Base-by-base conservation (phyloP, 495 filamentous ascomycete genomes). In the Lepidopterella palustris region DNA sequence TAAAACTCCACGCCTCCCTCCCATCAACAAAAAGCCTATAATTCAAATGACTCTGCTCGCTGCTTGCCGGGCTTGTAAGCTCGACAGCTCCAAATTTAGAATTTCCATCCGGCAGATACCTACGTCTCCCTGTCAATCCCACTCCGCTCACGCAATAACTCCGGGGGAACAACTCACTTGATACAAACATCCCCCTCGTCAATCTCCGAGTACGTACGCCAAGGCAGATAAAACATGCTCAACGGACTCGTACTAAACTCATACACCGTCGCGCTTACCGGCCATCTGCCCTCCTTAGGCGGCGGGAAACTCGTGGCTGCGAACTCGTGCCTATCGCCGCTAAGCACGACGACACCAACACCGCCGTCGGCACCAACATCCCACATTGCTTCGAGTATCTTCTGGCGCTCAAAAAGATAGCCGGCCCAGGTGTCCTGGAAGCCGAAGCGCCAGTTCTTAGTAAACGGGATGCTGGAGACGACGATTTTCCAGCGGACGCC, bases 401-500 rank as follows among this genome's bases (percentile, higher is more conserved):
- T 80, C 27, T 78, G 80, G 15, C 93, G 84, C 73, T 98, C 93
- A 45, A 78, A 64, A 11, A 96, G 77, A 72, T 91, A 96, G 0
- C 90, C 91, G 32, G 86, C 90, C 93, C 93, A 98, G 2, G 93
- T 97, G 68, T 98, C 93, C 42, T 81, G 76, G 3, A 78, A 82
- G 56, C 89, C 88, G 63, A 93, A 79, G 26, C 79, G 84, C 93
- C 93, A 98, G 73, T 98, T 98, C 72, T 95, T 92, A 13, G 93
- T 97, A 73, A 98, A 96, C 0, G 93, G 93, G 28, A 97, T 84
- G 27, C 86, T 88, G 48, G 87, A 89, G 4, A 88, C 83, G 32
- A 98, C 73, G 68, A 98, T 84, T 75, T 97, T 97, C 92, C 92
- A 98, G 58, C 86, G 85, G 0, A 96, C 87, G 10, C 89, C 89